phyloP scores from a whole-genome alignment of 2,329 filamentous ascomycete species.

The Apiospora phragmitis region DNA sequence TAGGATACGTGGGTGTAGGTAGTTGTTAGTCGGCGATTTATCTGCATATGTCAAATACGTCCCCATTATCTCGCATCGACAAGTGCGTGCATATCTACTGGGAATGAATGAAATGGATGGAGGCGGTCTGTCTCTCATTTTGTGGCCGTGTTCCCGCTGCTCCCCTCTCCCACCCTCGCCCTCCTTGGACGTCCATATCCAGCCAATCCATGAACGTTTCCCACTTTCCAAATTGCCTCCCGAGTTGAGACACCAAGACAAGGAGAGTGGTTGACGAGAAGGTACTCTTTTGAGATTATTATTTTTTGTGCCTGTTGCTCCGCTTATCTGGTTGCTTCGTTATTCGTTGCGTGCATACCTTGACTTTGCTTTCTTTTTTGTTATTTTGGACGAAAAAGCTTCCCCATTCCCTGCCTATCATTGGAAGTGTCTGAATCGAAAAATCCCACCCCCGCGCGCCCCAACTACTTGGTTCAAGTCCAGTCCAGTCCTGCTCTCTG shows the following conservation, averaged over 20 bases:
- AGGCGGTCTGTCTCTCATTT: background rate
- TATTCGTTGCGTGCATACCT: background rate
- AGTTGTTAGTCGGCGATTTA: background rate
- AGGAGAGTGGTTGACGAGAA: background rate
- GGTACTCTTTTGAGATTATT: background rate
- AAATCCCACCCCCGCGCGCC: slow-evolving; percentile 1
- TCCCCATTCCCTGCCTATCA: background rate
- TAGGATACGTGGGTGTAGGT: background rate
- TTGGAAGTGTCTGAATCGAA: background rate
- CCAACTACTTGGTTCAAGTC: background rate
- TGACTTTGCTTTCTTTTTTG: background rate
- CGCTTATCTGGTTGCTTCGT: slow-evolving; percentile 1
- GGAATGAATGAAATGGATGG: background rate
- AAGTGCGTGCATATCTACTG: background rate
- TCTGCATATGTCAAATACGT: background rate
- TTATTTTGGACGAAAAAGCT: slow-evolving; percentile 1
- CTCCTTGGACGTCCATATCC: background rate
- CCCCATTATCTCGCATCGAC: background rate
- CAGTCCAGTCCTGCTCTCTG: background rate
- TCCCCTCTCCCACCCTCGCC: slow-evolving; percentile 2
- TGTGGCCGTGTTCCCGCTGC: background rate
- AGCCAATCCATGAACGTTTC: background rate
- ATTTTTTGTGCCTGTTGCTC: slow-evolving; percentile 1
- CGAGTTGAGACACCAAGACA: background rate
- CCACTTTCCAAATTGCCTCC: background rate